Evolutionary conservation across 1,284 basidiomycete genomes (phyloP).

Genomic region (Trichosporon sp.): DNA sequence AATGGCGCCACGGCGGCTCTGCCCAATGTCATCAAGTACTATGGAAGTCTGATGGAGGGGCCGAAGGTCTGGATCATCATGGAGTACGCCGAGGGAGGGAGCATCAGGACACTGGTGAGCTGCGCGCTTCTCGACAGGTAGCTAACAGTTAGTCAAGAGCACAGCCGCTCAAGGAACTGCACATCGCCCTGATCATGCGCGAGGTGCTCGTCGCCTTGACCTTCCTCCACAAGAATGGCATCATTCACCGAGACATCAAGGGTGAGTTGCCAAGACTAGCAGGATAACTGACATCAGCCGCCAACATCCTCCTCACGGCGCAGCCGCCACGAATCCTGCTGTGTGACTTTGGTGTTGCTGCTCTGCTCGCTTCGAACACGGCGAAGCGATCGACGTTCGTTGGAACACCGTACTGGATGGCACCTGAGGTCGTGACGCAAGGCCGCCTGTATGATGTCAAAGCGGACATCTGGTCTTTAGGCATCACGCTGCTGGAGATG

Average conservation of each 20-base stretch:
- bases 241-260: conserved; percentile 96
- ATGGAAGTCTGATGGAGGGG: conserved; percentile 89
- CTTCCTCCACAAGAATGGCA: conserved; percentile 86
- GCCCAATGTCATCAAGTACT: conserved; percentile 87
- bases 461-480: conserved; percentile 95
- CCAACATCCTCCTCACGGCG: conserved; percentile 84
- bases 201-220: conserved; percentile 80
- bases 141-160: conserved; percentile 71
- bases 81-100: conserved; percentile 96
- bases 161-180: conserved; percentile 80
- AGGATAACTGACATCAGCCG: conserved; percentile 53
- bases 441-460: conserved; percentile 87
- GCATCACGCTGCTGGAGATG: conserved; percentile 93
- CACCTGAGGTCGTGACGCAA: conserved; percentile 87
- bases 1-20: conserved; percentile 20
- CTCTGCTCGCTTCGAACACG: conserved; percentile 74
- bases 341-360: conserved; percentile 95
- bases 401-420: conserved; percentile 99
- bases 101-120: conserved; percentile 73
- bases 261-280: conserved; percentile 33
- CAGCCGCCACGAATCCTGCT: conserved; percentile 78
- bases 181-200: conserved; percentile 78
- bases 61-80: conserved; percentile 98
- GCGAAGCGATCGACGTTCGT: conserved; percentile 92
- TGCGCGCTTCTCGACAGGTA: background rate